Conservation (phyloP, 129 eudicot species). For the Daucus carota region DH1_v3.0 NC_030389.2:45329001-45329500, state of each 20-base stretch:
- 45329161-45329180: constrained; percentile 91
- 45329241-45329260: constrained; percentile 22
- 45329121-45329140: constrained; percentile 58
- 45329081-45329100: constrained; percentile 63
- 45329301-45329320: neutral
- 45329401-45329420: neutral
- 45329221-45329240: constrained; percentile 21
- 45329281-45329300: neutral
- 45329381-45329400: neutral
- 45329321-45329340: neutral
- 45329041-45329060: constrained; percentile 62
- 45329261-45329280: neutral
- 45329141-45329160: constrained; percentile 87
- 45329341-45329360: neutral
- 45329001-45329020: constrained; percentile 66
- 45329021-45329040: constrained; percentile 61
- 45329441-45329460: constrained; percentile 1
- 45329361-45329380: neutral
- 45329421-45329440: constrained; percentile 4
- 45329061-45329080: constrained; percentile 70
- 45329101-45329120: constrained; percentile 59
- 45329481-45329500: neutral
- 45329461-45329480: neutral
- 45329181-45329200: constrained; percentile 62
- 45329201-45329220: constrained; percentile 47